Evolutionary conservation across 768 basidiomycete genomes (phyloP).

Genomic region (Auricularia auricula-judae): DNA sequence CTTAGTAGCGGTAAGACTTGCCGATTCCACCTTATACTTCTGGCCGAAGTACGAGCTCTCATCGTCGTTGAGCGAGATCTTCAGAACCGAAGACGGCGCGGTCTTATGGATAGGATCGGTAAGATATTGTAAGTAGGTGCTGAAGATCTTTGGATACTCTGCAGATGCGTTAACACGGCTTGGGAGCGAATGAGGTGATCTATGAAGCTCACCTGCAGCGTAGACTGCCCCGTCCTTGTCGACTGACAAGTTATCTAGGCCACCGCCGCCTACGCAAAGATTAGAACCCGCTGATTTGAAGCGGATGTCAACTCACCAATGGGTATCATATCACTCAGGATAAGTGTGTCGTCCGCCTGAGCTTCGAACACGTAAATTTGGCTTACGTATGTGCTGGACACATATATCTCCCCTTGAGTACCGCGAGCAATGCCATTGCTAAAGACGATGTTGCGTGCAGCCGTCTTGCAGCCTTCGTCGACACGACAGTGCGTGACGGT

Average conservation of each 20-base stretch:
- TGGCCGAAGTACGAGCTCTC: conserved; percentile 43
- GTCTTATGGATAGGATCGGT: conserved; percentile 14
- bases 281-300: neutral
- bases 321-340: conserved; percentile 39
- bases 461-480: conserved; percentile 49
- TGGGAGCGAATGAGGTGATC: neutral
- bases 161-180: neutral
- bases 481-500: conserved; percentile 58
- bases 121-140: conserved; percentile 27
- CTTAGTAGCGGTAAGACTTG: conserved; percentile 12
- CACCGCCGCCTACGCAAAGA: conserved; percentile 27
- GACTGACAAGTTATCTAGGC: conserved; percentile 50
- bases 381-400: conserved; percentile 35
- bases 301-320: conserved; percentile 31
- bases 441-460: conserved; percentile 34
- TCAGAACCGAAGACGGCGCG: conserved; percentile 36
- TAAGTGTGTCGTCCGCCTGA: conserved; percentile 47
- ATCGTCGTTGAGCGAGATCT: conserved; percentile 43
- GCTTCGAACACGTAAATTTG: conserved; percentile 42
- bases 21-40: conserved; percentile 51
- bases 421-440: conserved; percentile 49
- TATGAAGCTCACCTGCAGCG: conserved; percentile 37
- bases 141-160: conserved; percentile 35
- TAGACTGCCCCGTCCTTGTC: conserved; percentile 51
- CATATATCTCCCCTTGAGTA: conserved; percentile 43